Conservation (phyloP, 805 yeast genomes). For the Metschnikowia vanudenii region DNA sequence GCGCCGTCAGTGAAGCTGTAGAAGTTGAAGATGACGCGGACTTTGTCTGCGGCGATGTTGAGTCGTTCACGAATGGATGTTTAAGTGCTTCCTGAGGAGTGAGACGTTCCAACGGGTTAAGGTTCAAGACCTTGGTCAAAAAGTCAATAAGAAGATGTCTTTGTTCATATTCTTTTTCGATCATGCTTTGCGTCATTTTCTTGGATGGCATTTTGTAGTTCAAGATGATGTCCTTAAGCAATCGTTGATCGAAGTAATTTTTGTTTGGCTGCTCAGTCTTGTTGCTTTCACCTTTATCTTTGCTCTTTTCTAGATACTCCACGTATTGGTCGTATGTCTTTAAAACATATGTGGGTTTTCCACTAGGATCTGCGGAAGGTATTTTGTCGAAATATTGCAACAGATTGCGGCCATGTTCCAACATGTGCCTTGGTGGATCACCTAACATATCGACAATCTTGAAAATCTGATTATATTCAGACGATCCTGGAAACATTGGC, state of each 20-base stretch:
- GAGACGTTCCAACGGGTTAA: slow-evolving; percentile 93
- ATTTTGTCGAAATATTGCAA: slow-evolving; percentile 59
- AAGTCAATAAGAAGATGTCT: slow-evolving; percentile 75
- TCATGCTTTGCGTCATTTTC: slow-evolving; percentile 50
- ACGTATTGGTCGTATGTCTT: slow-evolving; percentile 39
- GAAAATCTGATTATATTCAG: slow-evolving; percentile 86
- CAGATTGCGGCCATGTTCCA: slow-evolving; percentile 89
- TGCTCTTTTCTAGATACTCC: slow-evolving; percentile 26
- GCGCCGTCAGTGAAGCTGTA: slow-evolving; percentile 6
- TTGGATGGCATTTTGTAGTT: slow-evolving; percentile 69
- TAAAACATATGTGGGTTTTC: slow-evolving; percentile 31
- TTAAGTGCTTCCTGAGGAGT: slow-evolving; percentile 92
- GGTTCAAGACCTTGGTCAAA: slow-evolving; percentile 68
- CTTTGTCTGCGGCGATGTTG: slow-evolving; percentile 1
- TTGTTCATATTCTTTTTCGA: slow-evolving; percentile 71
- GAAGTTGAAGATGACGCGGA: background rate
- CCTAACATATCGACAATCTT: slow-evolving; percentile 84
- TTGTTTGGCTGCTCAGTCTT: slow-evolving; percentile 75
- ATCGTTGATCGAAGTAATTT: slow-evolving; percentile 67
- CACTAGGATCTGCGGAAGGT: slow-evolving; percentile 22
- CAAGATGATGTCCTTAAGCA: slow-evolving; percentile 69
- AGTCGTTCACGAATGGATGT: slow-evolving; percentile 78
- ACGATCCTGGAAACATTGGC: slow-evolving; percentile 92
- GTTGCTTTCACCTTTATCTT: slow-evolving; percentile 30
- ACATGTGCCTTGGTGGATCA: slow-evolving; percentile 92